A percentile compares a stretch with the other conserved stretches of the same genome.
Conservation (phyloP, 2,329 filamentous ascomycete genomes). For the Pseudogymnoascus sp. region DNA sequence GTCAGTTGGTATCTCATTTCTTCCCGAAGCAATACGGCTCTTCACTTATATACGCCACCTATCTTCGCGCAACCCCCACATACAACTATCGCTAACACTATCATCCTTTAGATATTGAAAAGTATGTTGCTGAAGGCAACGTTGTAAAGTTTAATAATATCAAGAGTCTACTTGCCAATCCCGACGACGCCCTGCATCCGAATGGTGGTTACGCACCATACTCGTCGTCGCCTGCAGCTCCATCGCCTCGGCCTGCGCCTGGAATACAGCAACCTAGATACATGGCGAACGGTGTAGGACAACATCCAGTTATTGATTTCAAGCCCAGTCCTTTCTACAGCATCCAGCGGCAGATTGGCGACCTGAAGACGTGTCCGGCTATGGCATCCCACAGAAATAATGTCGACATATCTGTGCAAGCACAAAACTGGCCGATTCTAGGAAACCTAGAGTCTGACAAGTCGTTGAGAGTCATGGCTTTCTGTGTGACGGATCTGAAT, state of each 20-base stretch:
- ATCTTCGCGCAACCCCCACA: slow-evolving; percentile 11
- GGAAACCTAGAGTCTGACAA: slow-evolving; percentile 20
- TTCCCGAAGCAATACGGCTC: slow-evolving; percentile 16
- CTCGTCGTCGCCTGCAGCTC: slow-evolving; percentile 3
- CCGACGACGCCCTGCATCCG: slow-evolving; percentile 12
- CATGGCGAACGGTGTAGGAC: not conserved
- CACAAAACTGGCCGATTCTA: slow-evolving; percentile 38
- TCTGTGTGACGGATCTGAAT: slow-evolving; percentile 61
- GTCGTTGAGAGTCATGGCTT: slow-evolving; percentile 64
- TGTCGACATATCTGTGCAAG: slow-evolving; percentile 48
- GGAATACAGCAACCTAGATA: not conserved
- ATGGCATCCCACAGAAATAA: slow-evolving; percentile 34
- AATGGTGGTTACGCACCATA: slow-evolving; percentile 4
- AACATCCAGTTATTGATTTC: slow-evolving; percentile 38
- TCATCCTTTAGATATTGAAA: slow-evolving; percentile 17
- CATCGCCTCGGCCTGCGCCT: slow-evolving; percentile 1
- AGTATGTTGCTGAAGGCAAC: slow-evolving; percentile 19
- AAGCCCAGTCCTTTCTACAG: slow-evolving; percentile 83
- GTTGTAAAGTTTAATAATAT: slow-evolving; percentile 21
- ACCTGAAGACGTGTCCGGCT: slow-evolving; percentile 57
- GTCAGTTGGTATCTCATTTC: slow-evolving; percentile 46
- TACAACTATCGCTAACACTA: not conserved
- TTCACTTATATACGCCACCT: slow-evolving; percentile 14
- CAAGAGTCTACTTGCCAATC: slow-evolving; percentile 22
- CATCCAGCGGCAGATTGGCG: slow-evolving; percentile 56